Evolutionary conservation across 306 rosid genomes (phyloP), one percentile per base, ranked within the genome.

Genomic region (Cicer judaicum): DNA sequence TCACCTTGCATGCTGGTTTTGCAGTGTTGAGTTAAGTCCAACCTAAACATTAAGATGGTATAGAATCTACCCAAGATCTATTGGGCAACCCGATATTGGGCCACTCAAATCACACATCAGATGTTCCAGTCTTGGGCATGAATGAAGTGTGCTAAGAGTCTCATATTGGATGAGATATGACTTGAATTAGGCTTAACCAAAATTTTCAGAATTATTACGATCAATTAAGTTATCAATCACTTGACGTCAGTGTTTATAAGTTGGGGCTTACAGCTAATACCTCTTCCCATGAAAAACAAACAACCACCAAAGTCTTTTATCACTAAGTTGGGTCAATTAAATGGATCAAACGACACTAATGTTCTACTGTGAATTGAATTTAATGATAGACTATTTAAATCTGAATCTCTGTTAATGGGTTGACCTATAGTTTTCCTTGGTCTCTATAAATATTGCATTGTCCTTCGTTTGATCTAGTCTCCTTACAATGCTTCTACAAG

Each of bases 201-300:
- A 29, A 29, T 29, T 29, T 29, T 29, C 36, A 29, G 36, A 29
- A 29, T 29, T 29, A 78, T 21, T 61, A 73, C 69, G 71, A 68
- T 46, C 73, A 53, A 66, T 53, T 47, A 71, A 54, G 81, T 70
- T 41, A 65, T 49, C 72, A 66, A 72, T 21, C 57, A 48, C 66
- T 61, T 24, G 42, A 48, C 42, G 54, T 50, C 29, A 63, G 74
- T 16, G 63, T 77, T 50, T 46, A 29, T 50, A 46, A 67, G 79
- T 38, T 15, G 57, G 78, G 65, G 70, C 38, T 76, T 21, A 49
- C 42, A 39, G 18, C 44, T 75, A 29, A 71, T 36, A 71, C 69
- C 52, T 65, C 60, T n/a, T 64, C 65, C 72, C 73, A 48, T 42
- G 80, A 70, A 63, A 67, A 62, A 55, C 44, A 61, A 61, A 36